Evolutionary conservation across 768 basidiomycete genomes (phyloP), one percentile per base, ranked within the genome.

Genomic region (Boletus reticuloceps): DNA sequence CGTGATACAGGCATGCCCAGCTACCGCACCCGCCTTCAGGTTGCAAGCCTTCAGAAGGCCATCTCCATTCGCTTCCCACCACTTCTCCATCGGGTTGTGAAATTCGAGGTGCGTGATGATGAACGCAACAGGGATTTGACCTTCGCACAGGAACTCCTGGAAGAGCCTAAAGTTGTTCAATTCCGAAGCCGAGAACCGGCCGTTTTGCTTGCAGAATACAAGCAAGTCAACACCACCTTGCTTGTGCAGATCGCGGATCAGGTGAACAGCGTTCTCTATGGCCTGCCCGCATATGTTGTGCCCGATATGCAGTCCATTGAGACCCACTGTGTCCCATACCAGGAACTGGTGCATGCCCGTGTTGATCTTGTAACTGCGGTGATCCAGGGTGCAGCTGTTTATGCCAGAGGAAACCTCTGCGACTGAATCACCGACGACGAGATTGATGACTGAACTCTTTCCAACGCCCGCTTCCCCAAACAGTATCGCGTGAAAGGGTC

Each of bases 401-500:
- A 70, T 56, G 8, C 51, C 32, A 37, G 54, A 60, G 8, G 74
- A 74, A 11, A 67, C 59, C 0, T 32, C 10, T 3, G 75, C 75
- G 5, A 51, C 47, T 0, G 56, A 19, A 1, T 45, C 17, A 6
- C 67, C 70, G n/a, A 56, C 49, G 25, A 78, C 29, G 58, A 79
- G 70, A 58, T 79, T 79, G 55, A 78, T 57, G 42, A 78, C 53
- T 0, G 74, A 74, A 50, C 74, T 74, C 55, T 79, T 79, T 42
- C 73, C 72, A n/a, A 45, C 55, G 29, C 77, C 77, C 0, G 71
- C 59, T 44, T 77, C 75, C 7, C 77, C 77, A 41, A 79, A 78
- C 16, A 78, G 40, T 43, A 78, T 59, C 6, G 69, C 58, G 37
- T 71, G 74, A 45, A 63, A 57, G 41, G 56, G 57, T n/a, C 58